These are phyloP conservation scores for Ustilaginoidea virens DNA, from an alignment of 2,329 filamentous ascomycete genomes.

Conservation along the genomic window DNA sequence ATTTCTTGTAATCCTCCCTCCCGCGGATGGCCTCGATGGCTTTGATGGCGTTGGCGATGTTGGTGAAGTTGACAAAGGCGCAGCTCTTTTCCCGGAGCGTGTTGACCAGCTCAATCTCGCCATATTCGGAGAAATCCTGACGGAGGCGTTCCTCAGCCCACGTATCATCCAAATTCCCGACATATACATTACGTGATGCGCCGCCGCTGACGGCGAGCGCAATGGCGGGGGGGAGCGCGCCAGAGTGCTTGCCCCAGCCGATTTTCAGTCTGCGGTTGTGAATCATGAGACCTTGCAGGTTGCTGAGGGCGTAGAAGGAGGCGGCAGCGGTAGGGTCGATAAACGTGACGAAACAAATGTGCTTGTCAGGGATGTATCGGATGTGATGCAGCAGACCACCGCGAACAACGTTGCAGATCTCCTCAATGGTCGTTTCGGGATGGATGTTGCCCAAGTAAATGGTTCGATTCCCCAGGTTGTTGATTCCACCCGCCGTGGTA, in stretches of 20 bases:
- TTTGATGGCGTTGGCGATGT: conserved; percentile 99
- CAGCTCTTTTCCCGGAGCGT: conserved; percentile 96
- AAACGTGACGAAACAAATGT: conserved; percentile 99
- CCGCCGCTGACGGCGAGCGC: conserved; percentile 91
- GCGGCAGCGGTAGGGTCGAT: conserved; percentile 96
- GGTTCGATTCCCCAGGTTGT: conserved; percentile 92
- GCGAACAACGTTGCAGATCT: conserved; percentile 97
- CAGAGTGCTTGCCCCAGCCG: conserved; percentile 98
- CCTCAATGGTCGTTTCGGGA: conserved; percentile 95
- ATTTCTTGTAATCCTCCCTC: conserved; percentile 91
- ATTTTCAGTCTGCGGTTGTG: conserved; percentile 97
- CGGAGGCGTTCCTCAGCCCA: conserved; percentile 94
- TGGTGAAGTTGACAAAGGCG: conserved; percentile 98
- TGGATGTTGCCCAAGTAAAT: conserved; percentile 98
- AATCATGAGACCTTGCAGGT: conserved; percentile 96
- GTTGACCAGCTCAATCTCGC: conserved; percentile 96
- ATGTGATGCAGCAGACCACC: conserved; percentile 94
- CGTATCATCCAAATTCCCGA: conserved; percentile 91
- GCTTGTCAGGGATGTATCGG: conserved; percentile 98
- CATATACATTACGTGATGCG: conserved; percentile 95
- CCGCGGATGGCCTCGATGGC: conserved; percentile 91
- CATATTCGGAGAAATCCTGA: conserved; percentile 93
- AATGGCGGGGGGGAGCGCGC: conserved; percentile 87
- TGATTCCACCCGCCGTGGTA: conserved; percentile 89
- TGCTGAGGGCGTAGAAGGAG: conserved; percentile 95